Base-by-base conservation (phyloP, 305 asterid species). In the Lippia alba region DNA sequence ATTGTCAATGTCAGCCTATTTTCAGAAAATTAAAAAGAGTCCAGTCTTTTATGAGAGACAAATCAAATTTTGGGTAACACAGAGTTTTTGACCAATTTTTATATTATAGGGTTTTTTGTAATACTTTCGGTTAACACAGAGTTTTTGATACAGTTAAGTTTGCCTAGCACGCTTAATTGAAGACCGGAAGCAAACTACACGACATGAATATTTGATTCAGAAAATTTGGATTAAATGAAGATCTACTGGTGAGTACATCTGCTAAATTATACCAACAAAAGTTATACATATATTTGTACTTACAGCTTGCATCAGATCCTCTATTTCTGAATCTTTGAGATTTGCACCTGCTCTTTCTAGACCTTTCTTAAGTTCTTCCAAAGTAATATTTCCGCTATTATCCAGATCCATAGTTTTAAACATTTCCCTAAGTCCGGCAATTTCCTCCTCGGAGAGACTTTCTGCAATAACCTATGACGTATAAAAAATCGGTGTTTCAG, bases 401-500 rank as follows among this genome's bases (percentile, higher is more conserved):
- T 93, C 98, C 60, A 79, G 80, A 7, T 93, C 98, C 30, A 93
- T 93, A 92, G 82, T 88, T 81, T 85, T 89, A 77, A 93, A 93
- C 97, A 93, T 89, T 77, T 91, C 91, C 81, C 80, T 93, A 5
- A 91, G 86, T 45, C 98, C 97, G 6, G 94, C 96, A 62, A 93
- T 93, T 82, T 91, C 97, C 75, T 93, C 98, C 76, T 89, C 97
- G 0, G 97, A 91, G 59, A 93, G 87, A 60, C 82, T 89, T 67
- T 91, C 97, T 7, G 97, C 97, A 64, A 93, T 93, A n/a, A 93
- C 96, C 98, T 93, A 55, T 59, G n/a, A 30, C 56, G 76, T 18
- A 64, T 30, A 48, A 12, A 41, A 40, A 67, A 69, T 15, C 10
- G 20, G 64, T 56, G 59, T 36, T 45, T 78, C 6, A 77, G 55